Conservation (phyloP, 345 rosid species). For the Eucalyptus tenuipes region DNA sequence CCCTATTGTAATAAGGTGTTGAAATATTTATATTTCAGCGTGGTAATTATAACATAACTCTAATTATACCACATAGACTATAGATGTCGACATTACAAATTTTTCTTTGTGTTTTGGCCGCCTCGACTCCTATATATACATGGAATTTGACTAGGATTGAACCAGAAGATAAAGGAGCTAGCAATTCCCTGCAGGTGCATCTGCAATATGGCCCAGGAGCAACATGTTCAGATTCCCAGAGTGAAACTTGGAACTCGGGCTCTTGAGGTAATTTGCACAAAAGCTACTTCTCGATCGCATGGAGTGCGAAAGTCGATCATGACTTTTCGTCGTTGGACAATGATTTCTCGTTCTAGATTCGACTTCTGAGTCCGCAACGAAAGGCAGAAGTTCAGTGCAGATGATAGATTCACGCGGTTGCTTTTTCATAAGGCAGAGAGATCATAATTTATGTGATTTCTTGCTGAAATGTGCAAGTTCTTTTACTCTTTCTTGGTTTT, state of each 20-base stretch:
- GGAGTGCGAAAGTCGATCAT: not conserved
- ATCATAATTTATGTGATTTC: not conserved
- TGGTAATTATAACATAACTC: no score
- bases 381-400: not conserved
- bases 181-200: not conserved
- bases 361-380: not conserved
- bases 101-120: not conserved
- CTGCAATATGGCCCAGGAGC: not conserved
- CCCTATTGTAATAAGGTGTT: not conserved
- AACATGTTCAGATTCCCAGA: not conserved
- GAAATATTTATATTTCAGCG: not conserved
- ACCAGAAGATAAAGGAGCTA: not conserved
- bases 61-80: not conserved
- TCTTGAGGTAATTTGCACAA: not conserved
- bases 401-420: not conserved
- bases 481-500: not conserved
- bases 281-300: not conserved
- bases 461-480: not conserved
- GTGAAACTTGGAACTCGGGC: conserved; percentile 3
- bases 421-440: not conserved
- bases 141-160: not conserved
- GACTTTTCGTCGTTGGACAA: not conserved
- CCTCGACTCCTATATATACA: not conserved
- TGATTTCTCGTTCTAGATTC: not conserved
- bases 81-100: not conserved